Conservation (phyloP, 768 basidiomycete genomes). For the Amyloporia xantha region DNA sequence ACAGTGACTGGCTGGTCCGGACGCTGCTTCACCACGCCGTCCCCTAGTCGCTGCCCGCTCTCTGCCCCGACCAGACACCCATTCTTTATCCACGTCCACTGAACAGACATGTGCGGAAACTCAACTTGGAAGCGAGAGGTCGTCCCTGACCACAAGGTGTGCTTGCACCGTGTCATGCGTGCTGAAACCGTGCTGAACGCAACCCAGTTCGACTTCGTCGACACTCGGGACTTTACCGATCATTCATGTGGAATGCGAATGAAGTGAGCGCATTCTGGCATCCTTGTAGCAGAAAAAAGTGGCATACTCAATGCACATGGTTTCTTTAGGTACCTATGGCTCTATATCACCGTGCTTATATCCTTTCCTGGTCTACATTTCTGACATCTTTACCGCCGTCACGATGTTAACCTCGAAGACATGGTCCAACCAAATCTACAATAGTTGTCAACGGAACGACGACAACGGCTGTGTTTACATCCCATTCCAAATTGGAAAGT, state of each 20-base stretch:
- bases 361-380: slow-evolving; percentile 93
- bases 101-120: slow-evolving; percentile 55
- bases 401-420: slow-evolving; percentile 89
- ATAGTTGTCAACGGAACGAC: slow-evolving; percentile 51
- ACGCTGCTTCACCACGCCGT: slow-evolving; percentile 16
- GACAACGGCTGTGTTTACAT: slow-evolving; percentile 71
- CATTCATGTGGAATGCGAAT: slow-evolving; percentile 81
- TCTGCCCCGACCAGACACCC: slow-evolving; percentile 7
- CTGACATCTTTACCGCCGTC: slow-evolving; percentile 95
- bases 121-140: slow-evolving; percentile 95
- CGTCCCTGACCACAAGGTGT: slow-evolving; percentile 95
- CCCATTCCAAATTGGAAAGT: slow-evolving; percentile 85
- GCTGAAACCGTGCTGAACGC: neutral
- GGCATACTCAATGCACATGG: neutral
- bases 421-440: slow-evolving; percentile 91
- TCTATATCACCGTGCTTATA: slow-evolving; percentile 91
- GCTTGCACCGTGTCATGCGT: slow-evolving; percentile 11
- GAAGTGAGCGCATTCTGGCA: slow-evolving; percentile 46
- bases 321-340: slow-evolving; percentile 72
- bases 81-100: slow-evolving; percentile 17
- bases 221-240: slow-evolving; percentile 87
- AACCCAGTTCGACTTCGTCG: slow-evolving; percentile 90
- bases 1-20: slow-evolving; percentile 19
- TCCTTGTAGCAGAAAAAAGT: neutral
- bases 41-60: slow-evolving; percentile 19